Evolutionary conservation across 1,284 basidiomycete genomes (phyloP).

Genomic region (Caloboletus firmus): DNA sequence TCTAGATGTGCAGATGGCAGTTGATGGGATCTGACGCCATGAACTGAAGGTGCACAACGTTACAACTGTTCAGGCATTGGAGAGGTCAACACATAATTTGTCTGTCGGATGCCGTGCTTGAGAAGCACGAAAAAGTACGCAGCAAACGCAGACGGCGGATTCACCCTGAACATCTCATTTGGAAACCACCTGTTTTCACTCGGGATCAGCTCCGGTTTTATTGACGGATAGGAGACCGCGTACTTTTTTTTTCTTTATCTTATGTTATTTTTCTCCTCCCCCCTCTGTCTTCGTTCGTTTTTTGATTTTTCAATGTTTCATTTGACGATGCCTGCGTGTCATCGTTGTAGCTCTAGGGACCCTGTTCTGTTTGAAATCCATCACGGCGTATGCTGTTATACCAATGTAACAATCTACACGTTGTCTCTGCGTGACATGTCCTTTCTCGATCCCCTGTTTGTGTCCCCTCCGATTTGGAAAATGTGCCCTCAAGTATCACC

Average conservation of each 20-base stretch:
- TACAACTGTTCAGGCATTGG: conserved; percentile 96
- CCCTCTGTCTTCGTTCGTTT: not conserved
- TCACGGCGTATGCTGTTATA: conserved; percentile 15
- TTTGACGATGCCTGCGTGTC: conserved; percentile 9
- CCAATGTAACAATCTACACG: conserved; percentile 12
- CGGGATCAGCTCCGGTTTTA: conserved; percentile 89
- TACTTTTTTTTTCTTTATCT: conserved; percentile 1
- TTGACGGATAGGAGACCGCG: conserved; percentile 41
- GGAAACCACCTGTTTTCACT: conserved; percentile 94
- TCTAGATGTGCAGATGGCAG: not conserved
- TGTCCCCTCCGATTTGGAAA: no score
- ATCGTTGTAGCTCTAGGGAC: conserved; percentile 36
- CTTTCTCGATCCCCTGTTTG: not conserved
- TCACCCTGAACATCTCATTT: conserved; percentile 77
- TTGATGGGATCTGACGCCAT: conserved; percentile 14
- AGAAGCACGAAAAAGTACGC: conserved; percentile 84
- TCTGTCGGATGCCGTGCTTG: conserved; percentile 88
- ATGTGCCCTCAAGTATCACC: conserved; percentile 1
- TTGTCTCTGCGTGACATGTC: conserved; percentile 1
- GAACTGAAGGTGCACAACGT: conserved; percentile 75
- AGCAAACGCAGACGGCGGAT: conserved; percentile 82
- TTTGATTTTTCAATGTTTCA: not conserved
- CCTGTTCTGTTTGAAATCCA: conserved; percentile 10
- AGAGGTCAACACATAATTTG: conserved; percentile 95
- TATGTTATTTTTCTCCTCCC: not conserved